Conservation (phyloP, 768 basidiomycete species). For the Mycena vulgaris region DNA sequence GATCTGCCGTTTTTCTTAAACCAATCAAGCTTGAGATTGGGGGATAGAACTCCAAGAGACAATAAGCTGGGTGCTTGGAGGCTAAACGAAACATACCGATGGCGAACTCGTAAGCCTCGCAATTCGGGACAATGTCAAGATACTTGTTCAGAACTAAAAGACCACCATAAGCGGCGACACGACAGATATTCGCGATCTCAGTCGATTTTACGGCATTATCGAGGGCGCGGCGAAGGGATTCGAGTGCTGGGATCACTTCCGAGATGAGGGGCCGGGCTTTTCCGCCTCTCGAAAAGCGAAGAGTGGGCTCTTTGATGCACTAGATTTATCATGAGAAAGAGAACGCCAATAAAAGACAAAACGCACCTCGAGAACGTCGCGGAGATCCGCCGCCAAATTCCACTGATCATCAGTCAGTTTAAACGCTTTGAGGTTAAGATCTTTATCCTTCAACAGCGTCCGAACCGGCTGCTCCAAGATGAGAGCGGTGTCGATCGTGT, state of each 20-base stretch:
- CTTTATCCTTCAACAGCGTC: conserved; percentile 4
- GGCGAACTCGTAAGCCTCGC: conserved; percentile 25
- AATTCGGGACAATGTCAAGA: conserved; percentile 5
- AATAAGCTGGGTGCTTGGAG: not conserved
- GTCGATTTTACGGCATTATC: not conserved
- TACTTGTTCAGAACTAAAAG: not conserved
- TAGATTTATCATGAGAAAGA: not conserved
- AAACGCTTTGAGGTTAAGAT: conserved; percentile 17
- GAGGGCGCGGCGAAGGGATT: conserved; percentile 16
- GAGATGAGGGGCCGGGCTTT: conserved; percentile 17
- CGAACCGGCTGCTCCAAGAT: conserved; percentile 1
- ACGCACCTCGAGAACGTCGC: no score
- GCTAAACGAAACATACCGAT: conserved; percentile 4
- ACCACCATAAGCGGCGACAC: conserved; percentile 32
- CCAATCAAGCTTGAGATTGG: conserved; percentile 20
- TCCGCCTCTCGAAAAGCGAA: conserved; percentile 10
- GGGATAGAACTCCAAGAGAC: not conserved
- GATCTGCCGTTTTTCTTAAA: conserved; percentile 1
- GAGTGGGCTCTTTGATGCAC: conserved; percentile 18
- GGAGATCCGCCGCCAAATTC: conserved; percentile 13
- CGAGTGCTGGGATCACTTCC: conserved; percentile 22
- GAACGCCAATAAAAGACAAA: not conserved
- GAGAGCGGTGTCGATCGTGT: conserved; percentile 5
- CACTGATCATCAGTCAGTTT: conserved; percentile 13
- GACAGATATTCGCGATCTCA: conserved; percentile 16